phyloP scores from a whole-genome alignment of 1,284 basidiomycete species.

The Inonotus obliquus region DNA sequence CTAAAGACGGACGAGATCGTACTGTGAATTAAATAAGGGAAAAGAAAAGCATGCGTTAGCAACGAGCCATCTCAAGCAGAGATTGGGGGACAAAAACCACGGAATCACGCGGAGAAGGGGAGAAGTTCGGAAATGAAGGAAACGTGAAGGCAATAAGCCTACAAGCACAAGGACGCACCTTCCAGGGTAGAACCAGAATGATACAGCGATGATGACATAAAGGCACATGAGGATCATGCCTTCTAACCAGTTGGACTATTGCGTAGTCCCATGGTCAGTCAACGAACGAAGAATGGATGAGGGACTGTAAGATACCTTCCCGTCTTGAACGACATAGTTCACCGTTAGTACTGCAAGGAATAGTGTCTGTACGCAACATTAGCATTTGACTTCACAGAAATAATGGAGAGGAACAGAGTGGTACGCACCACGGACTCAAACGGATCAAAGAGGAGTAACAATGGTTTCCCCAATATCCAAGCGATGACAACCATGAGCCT shows the following conservation, averaged over 20 bases:
- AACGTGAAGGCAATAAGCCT: no score
- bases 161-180: constrained; percentile 14
- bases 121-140: no score
- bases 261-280: neutral
- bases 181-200: constrained; percentile 66
- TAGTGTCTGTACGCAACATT: neutral
- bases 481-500: constrained; percentile 57
- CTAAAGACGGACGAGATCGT: no score
- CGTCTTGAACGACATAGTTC: constrained; percentile 61
- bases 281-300: neutral
- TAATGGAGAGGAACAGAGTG: neutral
- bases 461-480: constrained; percentile 66
- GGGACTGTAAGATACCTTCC: constrained; percentile 31
- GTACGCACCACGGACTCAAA: constrained; percentile 62
- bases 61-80: no score
- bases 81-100: no score
- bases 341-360: constrained; percentile 49
- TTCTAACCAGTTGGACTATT: constrained; percentile 53
- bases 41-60: no score
- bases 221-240: constrained; percentile 54
- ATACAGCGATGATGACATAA: constrained; percentile 56
- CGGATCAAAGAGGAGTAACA: constrained; percentile 75
- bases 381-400: constrained; percentile 17
- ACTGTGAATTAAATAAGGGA: no score
- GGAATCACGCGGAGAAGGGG: no score